These are phyloP conservation scores for Monascus ruber DNA, from an alignment of 2,329 filamentous ascomycete species.

Conservation along the genomic window DNA sequence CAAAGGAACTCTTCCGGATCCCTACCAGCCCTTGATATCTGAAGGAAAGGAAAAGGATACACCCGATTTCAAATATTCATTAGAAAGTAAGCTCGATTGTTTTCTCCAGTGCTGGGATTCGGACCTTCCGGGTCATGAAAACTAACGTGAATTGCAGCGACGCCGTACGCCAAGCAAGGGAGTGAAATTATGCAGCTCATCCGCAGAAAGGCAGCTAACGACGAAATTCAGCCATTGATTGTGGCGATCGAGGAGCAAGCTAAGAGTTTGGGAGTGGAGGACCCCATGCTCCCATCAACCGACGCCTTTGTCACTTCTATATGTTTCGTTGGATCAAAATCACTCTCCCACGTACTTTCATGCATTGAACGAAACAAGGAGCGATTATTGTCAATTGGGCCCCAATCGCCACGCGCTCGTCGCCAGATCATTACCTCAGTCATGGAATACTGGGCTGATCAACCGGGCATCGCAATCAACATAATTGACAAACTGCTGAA, in stretches of 20 bases:
- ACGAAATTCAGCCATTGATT: conserved; percentile 74
- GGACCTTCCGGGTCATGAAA: background rate
- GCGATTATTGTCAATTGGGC: conserved; percentile 67
- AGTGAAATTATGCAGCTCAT: conserved; percentile 68
- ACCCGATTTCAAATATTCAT: conserved; percentile 85
- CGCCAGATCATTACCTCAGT: conserved; percentile 84
- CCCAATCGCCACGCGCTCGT: conserved; percentile 62
- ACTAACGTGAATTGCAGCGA: conserved; percentile 39
- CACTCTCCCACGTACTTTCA: conserved; percentile 86
- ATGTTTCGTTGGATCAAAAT: conserved; percentile 88
- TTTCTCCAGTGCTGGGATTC: background rate
- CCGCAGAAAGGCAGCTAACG: conserved; percentile 71
- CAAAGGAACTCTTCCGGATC: conserved; percentile 77
- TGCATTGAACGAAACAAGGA: conserved; percentile 94
- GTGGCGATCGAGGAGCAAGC: conserved; percentile 73
- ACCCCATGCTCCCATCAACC: conserved; percentile 74
- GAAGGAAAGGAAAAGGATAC: conserved; percentile 87
- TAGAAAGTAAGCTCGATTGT: conserved; percentile 48
- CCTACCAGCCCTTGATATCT: conserved; percentile 69
- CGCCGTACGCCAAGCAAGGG: conserved; percentile 75
- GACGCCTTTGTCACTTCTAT: conserved; percentile 91
- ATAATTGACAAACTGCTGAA: conserved; percentile 96
- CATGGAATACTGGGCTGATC: conserved; percentile 84
- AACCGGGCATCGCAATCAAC: conserved; percentile 81
- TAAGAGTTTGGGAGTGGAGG: conserved; percentile 52